Base-by-base conservation (phyloP, 225 moss, liverwort and hornwort species). In the Physcomitrium patens region DNA sequence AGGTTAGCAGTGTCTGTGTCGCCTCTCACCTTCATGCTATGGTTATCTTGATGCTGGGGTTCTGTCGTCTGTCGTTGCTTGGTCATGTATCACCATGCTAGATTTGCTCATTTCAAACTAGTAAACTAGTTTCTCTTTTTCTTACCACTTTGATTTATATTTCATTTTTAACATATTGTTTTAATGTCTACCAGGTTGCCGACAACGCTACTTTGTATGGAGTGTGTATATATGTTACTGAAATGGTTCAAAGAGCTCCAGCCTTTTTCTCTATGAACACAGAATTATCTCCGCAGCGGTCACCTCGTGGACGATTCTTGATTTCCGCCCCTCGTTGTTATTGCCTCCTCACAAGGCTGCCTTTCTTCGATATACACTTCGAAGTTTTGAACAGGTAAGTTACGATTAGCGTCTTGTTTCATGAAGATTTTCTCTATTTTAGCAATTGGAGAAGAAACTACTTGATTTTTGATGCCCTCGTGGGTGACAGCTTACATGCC, bases 251-350 rank as follows among this genome's bases (percentile, higher is more conserved):
- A 78, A 92, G 92, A 52, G 81, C 94, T 69, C 96, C 96, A 51
- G 94, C 90, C 24, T 94, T 97, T 77, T 75, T 97, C 50, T 88
- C 94, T n/a, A 90, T 97, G 85, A 94, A 91, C 73, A 83, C 94
- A 44, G 94, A 86, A 23, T 62, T 91, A 27, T 97, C 96, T 73
- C 96, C 94, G 48, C 85, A 86, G 52, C 84, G 78, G 70, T 86
- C 86, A 17, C 87, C 87, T 65, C 86, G 91, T 71, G 91, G 92
- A 70, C 92, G 94, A 43, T 97, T 94, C 67, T 83, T 97, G 71
- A 92, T 94, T 28, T 97, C 96, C 58, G 96, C 96, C 58, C 96
- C 96, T 76, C 96, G 96, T 70, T 97, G 96, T 79, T 97, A 97
- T 77, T 97, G 96, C 82, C 82, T 97, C 79, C 90, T 97, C 61